phyloP scores from a whole-genome alignment of 352 stramenopile species.

The Pelagophyceae sp. region DNA sequence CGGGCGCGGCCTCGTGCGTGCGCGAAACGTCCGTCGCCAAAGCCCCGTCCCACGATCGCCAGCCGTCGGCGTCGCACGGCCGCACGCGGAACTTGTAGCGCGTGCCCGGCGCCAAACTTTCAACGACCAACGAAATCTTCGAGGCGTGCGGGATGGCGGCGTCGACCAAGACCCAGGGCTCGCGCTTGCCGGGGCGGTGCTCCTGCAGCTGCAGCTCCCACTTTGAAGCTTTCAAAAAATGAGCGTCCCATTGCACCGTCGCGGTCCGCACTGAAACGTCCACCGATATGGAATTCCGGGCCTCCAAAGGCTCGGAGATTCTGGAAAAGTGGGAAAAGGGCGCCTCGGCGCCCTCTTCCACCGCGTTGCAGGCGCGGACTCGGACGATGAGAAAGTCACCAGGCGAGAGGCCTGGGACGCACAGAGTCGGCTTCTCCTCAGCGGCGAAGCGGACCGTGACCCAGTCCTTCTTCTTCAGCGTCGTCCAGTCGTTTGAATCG shows the following conservation, averaged over 20 bases:
- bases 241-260: neutral
- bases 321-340: neutral
- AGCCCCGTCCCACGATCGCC: neutral
- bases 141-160: neutral
- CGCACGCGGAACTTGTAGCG: slow-evolving; percentile 4
- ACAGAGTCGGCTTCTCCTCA: neutral
- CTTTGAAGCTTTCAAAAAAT: neutral
- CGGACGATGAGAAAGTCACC: neutral
- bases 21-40: neutral
- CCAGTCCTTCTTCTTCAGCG: neutral
- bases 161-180: neutral
- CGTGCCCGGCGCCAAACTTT: neutral
- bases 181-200: neutral
- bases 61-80: neutral
- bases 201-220: slow-evolving; percentile 6
- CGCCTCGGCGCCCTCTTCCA: neutral
- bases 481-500: neutral
- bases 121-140: neutral
- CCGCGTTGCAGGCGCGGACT: neutral
- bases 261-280: neutral
- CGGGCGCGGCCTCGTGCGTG: neutral
- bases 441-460: neutral
- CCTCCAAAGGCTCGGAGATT: neutral
- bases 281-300: neutral
- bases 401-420: neutral